A percentile compares a stretch with the other conserved stretches of the same genome.
Evolutionary conservation across 2,329 filamentous ascomycete species (phyloP).

Genomic region (Davidsoniella eucalypti): DNA sequence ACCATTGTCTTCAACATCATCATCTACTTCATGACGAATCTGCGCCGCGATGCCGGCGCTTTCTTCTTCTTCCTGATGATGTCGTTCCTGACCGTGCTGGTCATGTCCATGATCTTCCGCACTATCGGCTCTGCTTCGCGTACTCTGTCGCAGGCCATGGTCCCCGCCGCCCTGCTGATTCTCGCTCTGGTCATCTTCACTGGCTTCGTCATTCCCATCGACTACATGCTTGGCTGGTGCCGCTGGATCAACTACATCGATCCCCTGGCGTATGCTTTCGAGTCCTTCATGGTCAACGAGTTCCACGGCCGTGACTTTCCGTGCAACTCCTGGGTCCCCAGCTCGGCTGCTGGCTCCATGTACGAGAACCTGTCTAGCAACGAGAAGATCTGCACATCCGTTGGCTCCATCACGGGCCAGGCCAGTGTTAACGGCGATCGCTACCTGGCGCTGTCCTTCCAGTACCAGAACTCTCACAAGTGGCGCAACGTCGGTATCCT

Average conservation of each 20-base stretch:
- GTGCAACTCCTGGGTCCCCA: slow-evolving; percentile 32
- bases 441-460: slow-evolving; percentile 38
- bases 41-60: slow-evolving; percentile 53
- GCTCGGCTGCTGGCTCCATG: slow-evolving; percentile 16
- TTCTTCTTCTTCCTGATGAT: slow-evolving; percentile 82
- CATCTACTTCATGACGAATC: slow-evolving; percentile 75
- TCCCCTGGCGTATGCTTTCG: slow-evolving; percentile 65
- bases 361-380: slow-evolving; percentile 22
- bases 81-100: slow-evolving; percentile 53
- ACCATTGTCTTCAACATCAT: slow-evolving; percentile 60
- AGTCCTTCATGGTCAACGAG: slow-evolving; percentile 69
- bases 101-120: slow-evolving; percentile 78
- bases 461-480: slow-evolving; percentile 40
- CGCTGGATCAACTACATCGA: slow-evolving; percentile 73
- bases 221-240: slow-evolving; percentile 65
- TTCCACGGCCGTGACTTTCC: slow-evolving; percentile 42
- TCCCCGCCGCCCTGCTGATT: slow-evolving; percentile 43
- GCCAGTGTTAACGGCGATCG: slow-evolving; percentile 37
- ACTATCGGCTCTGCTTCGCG: slow-evolving; percentile 62
- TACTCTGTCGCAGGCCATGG: slow-evolving; percentile 48
- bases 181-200: slow-evolving; percentile 53
- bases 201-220: slow-evolving; percentile 47
- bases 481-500: slow-evolving; percentile 62
- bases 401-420: slow-evolving; percentile 40
- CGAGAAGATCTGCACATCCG: slow-evolving; percentile 39